Evolutionary conservation across 1,284 basidiomycete genomes (phyloP), one percentile per base, ranked within the genome.

Genomic region (Rhodotorula sp.): DNA sequence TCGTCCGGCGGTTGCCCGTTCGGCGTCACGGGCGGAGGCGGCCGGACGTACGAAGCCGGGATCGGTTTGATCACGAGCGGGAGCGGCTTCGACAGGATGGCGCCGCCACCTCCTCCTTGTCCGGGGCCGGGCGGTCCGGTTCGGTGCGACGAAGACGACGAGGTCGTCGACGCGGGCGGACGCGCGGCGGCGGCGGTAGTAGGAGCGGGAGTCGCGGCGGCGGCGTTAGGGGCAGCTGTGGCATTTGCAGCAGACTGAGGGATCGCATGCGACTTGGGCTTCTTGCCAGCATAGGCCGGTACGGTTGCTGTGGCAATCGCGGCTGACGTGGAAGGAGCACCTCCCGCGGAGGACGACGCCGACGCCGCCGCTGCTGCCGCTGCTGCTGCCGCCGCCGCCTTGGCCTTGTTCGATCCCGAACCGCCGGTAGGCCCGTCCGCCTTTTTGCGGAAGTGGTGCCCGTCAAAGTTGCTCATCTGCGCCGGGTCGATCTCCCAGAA

Each of bases 21-120:
- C 31, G 61, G 14, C 21, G 48, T 62, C 31, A 81, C 67, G 34
- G 80, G 29, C 76, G 64, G 82, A 80, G 65, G 84, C 14, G 78
- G 77, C 20, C 72, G 74, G 23, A 77, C 68, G 68, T 78, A 79
- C 7, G 77, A 73, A 5, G 85, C 83, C 29, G 87, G 89, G 71
- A 85, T 82, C 5, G 86, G 84, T 8, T 86, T 87, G 49, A 90
- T 83, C 56, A 89, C 80, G 71, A 90, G 88, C 18, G 89, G 88
- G 29, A 90, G 70, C 12, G 75, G 72, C 26, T 65, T 68, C n/a
- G 66, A 60, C 5, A 71, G 70, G 4, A 67, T 59, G 4, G 71
- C 52, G 49, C 47, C 34, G 34, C 34, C 34, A 34, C 34, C 34
- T 6, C 34, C 47, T 34, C 39, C 26, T 7, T 21, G 58, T 23